Conservation (phyloP, 495 filamentous ascomycete genomes). For the Filosporella fistucella region DNA sequence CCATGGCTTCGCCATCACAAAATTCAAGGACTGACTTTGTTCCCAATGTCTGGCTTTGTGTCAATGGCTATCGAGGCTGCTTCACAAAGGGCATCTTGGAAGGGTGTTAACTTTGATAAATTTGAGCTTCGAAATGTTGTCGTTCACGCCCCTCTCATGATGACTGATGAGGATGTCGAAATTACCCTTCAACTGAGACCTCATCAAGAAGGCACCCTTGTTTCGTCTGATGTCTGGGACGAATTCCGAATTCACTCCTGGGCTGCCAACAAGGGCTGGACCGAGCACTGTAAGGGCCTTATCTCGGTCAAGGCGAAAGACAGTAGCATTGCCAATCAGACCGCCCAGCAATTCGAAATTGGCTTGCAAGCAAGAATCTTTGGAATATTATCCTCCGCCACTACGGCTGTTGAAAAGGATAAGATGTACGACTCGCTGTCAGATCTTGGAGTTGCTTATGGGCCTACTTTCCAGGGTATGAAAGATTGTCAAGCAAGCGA, state of each 20-base stretch:
- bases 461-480: constrained; percentile 20
- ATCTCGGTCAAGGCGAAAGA: constrained; percentile 19
- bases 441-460: constrained; percentile 16
- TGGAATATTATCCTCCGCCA: background rate
- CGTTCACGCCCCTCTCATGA: constrained; percentile 32
- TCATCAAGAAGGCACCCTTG: constrained; percentile 11
- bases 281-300: constrained; percentile 17
- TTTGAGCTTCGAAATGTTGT: constrained; percentile 21
- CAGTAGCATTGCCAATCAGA: constrained; percentile 6
- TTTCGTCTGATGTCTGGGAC: constrained; percentile 18
- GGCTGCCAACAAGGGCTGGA: constrained; percentile 14
- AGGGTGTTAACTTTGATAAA: constrained; percentile 14
- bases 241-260: constrained; percentile 20
- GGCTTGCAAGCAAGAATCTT: background rate
- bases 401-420: constrained; percentile 1
- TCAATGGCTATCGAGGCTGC: constrained; percentile 38
- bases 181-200: constrained; percentile 12
- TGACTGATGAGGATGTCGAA: constrained; percentile 16
- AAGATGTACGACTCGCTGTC: constrained; percentile 14
- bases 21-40: constrained; percentile 20
- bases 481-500: constrained; percentile 17
- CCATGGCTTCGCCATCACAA: constrained; percentile 29
- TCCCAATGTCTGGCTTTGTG: constrained; percentile 40
- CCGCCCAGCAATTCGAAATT: background rate
- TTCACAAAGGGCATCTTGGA: constrained; percentile 28